Evolutionary conservation across 768 basidiomycete species (phyloP).

Genomic region (Mycena haematopus): DNA sequence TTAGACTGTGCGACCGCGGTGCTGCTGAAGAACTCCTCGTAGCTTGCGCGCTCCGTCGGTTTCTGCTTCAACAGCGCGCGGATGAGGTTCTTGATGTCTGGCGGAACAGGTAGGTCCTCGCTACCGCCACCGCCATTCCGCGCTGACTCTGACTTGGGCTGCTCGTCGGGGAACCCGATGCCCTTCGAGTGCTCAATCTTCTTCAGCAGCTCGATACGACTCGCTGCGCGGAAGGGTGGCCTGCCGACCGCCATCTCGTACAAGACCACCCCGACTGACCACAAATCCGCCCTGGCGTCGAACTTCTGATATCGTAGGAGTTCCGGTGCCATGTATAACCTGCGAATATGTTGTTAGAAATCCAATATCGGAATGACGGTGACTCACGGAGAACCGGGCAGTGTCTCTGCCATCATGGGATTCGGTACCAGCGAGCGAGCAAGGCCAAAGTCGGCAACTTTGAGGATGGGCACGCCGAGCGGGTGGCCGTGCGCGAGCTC

Average conservation of each 20-base stretch:
- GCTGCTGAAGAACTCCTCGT: constrained; percentile 91
- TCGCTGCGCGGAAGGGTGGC: constrained; percentile 94
- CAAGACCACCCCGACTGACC: constrained; percentile 97
- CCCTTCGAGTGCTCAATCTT: constrained; percentile 92
- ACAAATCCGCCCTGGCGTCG: constrained; percentile 96
- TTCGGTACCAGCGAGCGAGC: constrained; percentile 91
- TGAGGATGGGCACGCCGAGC: constrained; percentile 90
- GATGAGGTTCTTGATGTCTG: constrained; percentile 86
- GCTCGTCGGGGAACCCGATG: constrained; percentile 94
- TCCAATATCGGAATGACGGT: background rate
- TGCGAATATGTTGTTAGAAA: constrained; percentile 34
- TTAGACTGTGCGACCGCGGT: constrained; percentile 78
- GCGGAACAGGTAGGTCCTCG: constrained; percentile 61
- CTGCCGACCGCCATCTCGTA: constrained; percentile 95
- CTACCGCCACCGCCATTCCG: constrained; percentile 48
- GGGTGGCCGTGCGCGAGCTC: constrained; percentile 91
- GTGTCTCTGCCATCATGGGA: constrained; percentile 94
- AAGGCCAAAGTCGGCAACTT: constrained; percentile 98
- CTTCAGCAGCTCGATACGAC: constrained; percentile 94
- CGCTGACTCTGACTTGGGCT: constrained; percentile 45
- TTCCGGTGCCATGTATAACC: constrained; percentile 99
- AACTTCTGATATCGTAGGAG: constrained; percentile 97
- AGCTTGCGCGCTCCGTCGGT: constrained; percentile 84
- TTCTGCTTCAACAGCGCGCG: constrained; percentile 82
- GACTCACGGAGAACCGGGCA: constrained; percentile 95